Base-by-base conservation (phyloP, 2,329 filamentous ascomycete species). In the Coniella lustricola region DNA sequence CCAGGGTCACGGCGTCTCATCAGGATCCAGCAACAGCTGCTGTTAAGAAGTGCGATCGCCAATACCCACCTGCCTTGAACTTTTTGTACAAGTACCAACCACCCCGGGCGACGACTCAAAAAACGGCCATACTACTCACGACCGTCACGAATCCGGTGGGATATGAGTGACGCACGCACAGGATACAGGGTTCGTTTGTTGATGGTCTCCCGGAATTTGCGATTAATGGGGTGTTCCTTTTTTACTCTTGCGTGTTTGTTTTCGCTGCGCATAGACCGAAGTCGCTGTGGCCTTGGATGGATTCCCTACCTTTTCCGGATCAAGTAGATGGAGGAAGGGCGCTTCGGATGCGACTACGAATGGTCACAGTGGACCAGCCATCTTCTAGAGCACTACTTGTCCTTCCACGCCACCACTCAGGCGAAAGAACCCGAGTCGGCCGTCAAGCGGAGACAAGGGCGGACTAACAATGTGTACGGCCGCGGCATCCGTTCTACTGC, bases 1-100 rank as follows among this genome's bases (percentile, higher is more conserved):
- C 52, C 86, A 90, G 67, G 93, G 93, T 64, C 90, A 95, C 71
- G 90, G 90, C 62, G 91, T 98, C 59, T 87, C 94, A 68, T 87
- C 83, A 62, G 85, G 85, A 60, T 87, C 87, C 61, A 87, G 81
- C 66, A 84, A 86, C 64, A 84, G 88, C 67, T 96, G 90, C 81
- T 96, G 90, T 77, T 96, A 94, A 75, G 76, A 16, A n/a, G 17
- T 20, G 41, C 36, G 36, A 32, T 32, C 43, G 34, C 34, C 40
- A 36, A 39, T 36, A 37, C 33, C 45, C 25, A 21, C 25, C 25
- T 32, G 40, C 37, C 44, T 46, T 25, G 44, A 52, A 48, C 43
- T 52, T 50, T 49, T 47, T 50, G 47, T 52, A 52, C 46, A 50
- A 48, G 48, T 50, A 50, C 44, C 44, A 25, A 46, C 18, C 47